Base-by-base conservation (phyloP, 192 early-diverging fungal genomes). In the Gigaspora rosea region DNA sequence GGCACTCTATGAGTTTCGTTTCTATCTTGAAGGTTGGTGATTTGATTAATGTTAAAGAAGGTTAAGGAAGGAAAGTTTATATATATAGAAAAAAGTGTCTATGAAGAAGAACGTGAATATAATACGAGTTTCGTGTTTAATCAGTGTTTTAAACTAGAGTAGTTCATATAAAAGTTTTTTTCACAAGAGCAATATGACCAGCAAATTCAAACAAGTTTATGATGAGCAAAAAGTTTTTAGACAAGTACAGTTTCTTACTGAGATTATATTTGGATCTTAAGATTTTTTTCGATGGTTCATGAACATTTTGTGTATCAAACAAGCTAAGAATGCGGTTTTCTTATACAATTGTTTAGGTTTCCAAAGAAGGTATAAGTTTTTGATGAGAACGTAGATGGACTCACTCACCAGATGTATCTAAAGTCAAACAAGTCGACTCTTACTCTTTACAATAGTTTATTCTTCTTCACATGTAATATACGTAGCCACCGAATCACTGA, bases 341-440 rank as follows among this genome's bases (percentile, higher is more conserved):
- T 41, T 41, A 41, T 41, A 41, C 41, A 41, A 41, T 41, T 41
- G 41, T 41, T 41, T 41, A 41, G 41, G 64, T 46, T 66, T 35
- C n/a, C 64, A 66, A n/a, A 33, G 64, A 66, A 66, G 36, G 41
- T 66, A 47, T 62, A 41, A 15, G 8, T 16, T 66, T 66, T 66
- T 64, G 62, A n/a, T 48, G 64, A 66, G 64, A 66, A 66, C 64
- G 64, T 47, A 66, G 64, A 66, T 66, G 64, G 64, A 46, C 41
- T 66, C 64, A 66, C 64, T 66, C 64, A 66, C 64, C 64, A 66
- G 64, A 66, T 46, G 41, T 66, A 33, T 56, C 15, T 66, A 35
- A 65, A 66, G 64, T 66, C 64, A 66, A 66, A 66, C 64, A 36
- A 66, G 64, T 66, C 64, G 64, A 66, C 64, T 66, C 64, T 66